Evolutionary conservation across 345 rosid genomes (phyloP).

Genomic region (Populus deltoides): DNA sequence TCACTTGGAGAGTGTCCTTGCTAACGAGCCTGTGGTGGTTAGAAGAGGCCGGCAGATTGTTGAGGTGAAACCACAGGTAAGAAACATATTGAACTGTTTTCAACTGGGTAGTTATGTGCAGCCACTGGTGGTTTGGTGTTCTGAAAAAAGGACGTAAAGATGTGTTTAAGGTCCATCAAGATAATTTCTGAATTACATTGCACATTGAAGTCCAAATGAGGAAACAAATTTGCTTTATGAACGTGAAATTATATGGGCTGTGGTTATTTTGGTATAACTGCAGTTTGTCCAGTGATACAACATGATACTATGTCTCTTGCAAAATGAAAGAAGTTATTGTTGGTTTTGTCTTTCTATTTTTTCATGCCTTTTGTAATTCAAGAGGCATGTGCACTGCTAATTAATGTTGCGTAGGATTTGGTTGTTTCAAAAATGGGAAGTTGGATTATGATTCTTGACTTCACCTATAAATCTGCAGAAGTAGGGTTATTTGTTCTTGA

Average conservation of each 20-base stretch:
- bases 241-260: neutral
- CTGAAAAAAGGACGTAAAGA: neutral
- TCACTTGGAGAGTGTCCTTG: slow-evolving; percentile 80
- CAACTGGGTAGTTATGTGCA: neutral
- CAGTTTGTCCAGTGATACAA: neutral
- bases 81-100: neutral
- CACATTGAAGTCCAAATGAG: neutral
- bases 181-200: neutral
- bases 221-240: neutral
- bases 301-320: neutral
- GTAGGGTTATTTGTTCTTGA: neutral
- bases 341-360: neutral
- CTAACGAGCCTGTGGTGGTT: slow-evolving; percentile 83
- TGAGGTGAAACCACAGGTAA: slow-evolving; percentile 94
- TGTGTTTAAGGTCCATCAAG: neutral
- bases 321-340: neutral
- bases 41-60: slow-evolving; percentile 77
- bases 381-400: neutral
- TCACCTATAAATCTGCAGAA: neutral
- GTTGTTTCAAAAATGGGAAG: neutral
- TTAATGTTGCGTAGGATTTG: neutral
- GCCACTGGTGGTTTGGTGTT: neutral
- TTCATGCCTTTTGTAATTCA: neutral
- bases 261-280: neutral
- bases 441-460: neutral